Conservation (phyloP, 306 rosid species). For the Sesbania bispinosa region DNA sequence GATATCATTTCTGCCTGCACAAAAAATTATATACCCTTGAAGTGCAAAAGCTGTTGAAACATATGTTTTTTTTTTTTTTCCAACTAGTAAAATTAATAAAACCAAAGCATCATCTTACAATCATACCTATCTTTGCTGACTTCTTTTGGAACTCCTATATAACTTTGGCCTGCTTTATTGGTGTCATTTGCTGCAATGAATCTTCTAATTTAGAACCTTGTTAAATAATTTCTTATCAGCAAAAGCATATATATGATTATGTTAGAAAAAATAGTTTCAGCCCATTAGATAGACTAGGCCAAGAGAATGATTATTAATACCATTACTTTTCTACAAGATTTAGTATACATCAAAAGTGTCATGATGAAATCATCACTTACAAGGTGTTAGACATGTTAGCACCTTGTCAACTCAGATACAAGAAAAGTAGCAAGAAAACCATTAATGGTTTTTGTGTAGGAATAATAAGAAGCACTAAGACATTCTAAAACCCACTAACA, state of each 20-base stretch:
- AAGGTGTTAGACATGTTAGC: too few species aligned
- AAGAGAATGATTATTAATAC: too few species aligned
- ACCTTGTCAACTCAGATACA: too few species aligned
- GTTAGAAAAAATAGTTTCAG: too few species aligned
- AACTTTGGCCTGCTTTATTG: constrained; percentile 79
- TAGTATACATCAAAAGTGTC: too few species aligned
- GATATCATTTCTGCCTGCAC: constrained; percentile 99
- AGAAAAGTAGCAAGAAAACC: not conserved
- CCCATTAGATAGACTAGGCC: too few species aligned
- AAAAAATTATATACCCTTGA: constrained; percentile 10
- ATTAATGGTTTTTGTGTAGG: not conserved
- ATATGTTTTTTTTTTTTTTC: not conserved
- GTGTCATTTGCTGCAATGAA: constrained; percentile 88
- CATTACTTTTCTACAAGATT: too few species aligned
- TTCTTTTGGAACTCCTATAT: constrained; percentile 87
- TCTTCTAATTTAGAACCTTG: constrained; percentile 30
- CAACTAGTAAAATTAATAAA: constrained; percentile 7
- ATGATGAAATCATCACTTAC: too few species aligned
- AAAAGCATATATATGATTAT: too few species aligned
- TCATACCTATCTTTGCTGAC: constrained; percentile 99
- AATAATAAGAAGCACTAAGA: not conserved
- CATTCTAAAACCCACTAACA: not conserved
- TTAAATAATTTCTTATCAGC: too few species aligned
- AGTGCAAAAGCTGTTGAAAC: constrained; percentile 19
- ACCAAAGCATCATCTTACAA: constrained; percentile 55